Base-by-base conservation (phyloP, 2,329 filamentous ascomycete species). In the Coniochaeta ligniaria region DNA sequence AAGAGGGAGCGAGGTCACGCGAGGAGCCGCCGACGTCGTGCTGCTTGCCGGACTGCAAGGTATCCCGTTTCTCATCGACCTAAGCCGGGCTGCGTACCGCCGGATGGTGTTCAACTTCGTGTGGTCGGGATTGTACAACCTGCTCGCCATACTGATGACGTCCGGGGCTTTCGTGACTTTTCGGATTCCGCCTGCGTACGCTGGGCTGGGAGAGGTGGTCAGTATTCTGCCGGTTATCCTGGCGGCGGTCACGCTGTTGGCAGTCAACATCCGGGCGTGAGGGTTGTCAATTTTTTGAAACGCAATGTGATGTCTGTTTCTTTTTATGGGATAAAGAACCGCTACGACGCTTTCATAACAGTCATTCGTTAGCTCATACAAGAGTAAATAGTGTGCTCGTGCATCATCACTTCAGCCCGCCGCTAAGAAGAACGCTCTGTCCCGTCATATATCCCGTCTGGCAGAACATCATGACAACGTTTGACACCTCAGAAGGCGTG, bases 111-210 rank as follows among this genome's bases (percentile, higher is more conserved):
- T 90, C 74, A 92, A 92, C 68, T 91, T 92, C 68, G 75, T 67
- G 0, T 92, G 89, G 89, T 82, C 84, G 36, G 83, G 83, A 38
- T 72, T 89, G 0, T 93, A 92, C 73, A 93, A 93, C 65, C 58
- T 85, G 1, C 79, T 88, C 60, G 89, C 89, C 0, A 76, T 93
- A 4, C 72, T 90, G 47, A 76, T 92, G 0, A 88, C 84, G 0
- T 80, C 83, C 0, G 90, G 89, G 0, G 86, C 83, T 0, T 87
- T 90, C 68, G 83, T 87, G 2, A 66, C 71, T 6, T 74, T 69
- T 9, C 72, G 78, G 7, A 79, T 83, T 41, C 80, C 83, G 17
- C 86, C 87, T 0, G 74, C 80, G 63, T 91, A 80, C 76, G 88
- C 88, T 0, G 89, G 87, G 0, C 67, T 92, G 9, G 89, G 89